Evolutionary conservation across 75 land plant species (phyloP), one percentile per base, ranked within the genome.

Genomic region (Larix kaempferi): DNA sequence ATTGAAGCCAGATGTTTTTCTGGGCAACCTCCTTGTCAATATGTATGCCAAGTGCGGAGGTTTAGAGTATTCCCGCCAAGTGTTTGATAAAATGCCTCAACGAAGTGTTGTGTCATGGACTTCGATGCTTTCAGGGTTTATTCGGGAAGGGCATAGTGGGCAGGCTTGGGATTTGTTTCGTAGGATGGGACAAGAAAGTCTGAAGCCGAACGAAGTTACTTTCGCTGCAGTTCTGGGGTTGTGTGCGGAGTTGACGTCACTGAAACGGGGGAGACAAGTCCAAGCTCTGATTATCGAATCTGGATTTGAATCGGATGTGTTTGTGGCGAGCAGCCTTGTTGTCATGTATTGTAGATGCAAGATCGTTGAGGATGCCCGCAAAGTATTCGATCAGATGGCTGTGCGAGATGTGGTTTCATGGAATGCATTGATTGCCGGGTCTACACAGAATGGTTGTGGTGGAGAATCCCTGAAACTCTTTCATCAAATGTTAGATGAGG

Each of bases 391-490:
- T 79, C 76, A 62, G 80, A 85, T 49, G 22, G 54, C 87, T 81
- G 33, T 78, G 73, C 75, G 56, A 81, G 91, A 91, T 82, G 84
- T 87, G 17, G 81, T 89, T 13, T 79, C 91, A 21, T 91, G 89
- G 91, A 89, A 86, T 71, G 75, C 80, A 55, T 76, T 91, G 81
- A 87, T 91, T 29, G 74, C 76, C 6, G 88, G 78, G 17, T 87
- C 73, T 80, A 80, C 85, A 8, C 80, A 76, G 15, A 71, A 57
- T 57, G 88, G 73, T 27, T 61, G 80, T 49, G 59, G 77, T 59
- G 12, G 49, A 1, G 4, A 19, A 27, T 83, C 81, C 13, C 64
- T 91, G 57, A 15, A 25, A 60, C 13, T 87, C 80, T 91, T 87
- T 78, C 29, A 3, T 3, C 57, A 81, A 33, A 87, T 89, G 80